These are phyloP conservation scores for Torulaspora indica DNA, from an alignment of 805 yeast species.

Conservation along the genomic window DNA sequence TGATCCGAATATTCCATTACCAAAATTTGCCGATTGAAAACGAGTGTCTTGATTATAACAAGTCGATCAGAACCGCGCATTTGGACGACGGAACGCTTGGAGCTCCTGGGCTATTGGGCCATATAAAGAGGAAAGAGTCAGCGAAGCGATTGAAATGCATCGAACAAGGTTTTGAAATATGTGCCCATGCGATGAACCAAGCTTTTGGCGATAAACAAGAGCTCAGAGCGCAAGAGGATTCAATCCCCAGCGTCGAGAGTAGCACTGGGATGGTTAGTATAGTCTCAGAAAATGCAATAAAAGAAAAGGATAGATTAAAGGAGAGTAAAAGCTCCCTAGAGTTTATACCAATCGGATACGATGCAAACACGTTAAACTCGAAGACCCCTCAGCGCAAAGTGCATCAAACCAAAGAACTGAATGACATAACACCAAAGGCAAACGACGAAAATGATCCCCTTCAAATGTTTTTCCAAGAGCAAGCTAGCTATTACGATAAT, in stretches of 20 bases:
- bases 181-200: constrained; percentile 15
- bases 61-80: neutral
- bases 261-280: neutral
- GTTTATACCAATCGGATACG: constrained; percentile 25
- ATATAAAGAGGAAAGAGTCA: neutral
- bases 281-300: neutral
- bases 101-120: no score
- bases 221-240: neutral
- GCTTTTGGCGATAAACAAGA: constrained; percentile 7
- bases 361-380: constrained; percentile 14
- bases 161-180: constrained; percentile 15
- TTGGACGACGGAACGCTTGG: neutral
- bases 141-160: constrained; percentile 2
- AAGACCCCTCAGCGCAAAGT: constrained; percentile 5
- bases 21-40: neutral
- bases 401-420: neutral
- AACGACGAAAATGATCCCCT: constrained; percentile 15
- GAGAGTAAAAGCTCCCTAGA: constrained; percentile 12
- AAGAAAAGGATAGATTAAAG: constrained; percentile 9
- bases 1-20: constrained; percentile 16
- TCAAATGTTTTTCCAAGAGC: constrained; percentile 17
- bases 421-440: constrained; percentile 9
- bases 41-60: neutral
- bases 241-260: constrained; percentile 5
- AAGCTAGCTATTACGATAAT: constrained; percentile 3